These are phyloP conservation scores for Xylaria sp. DNA, from an alignment of 2,329 filamentous ascomycete species.

Conservation along the genomic window DNA sequence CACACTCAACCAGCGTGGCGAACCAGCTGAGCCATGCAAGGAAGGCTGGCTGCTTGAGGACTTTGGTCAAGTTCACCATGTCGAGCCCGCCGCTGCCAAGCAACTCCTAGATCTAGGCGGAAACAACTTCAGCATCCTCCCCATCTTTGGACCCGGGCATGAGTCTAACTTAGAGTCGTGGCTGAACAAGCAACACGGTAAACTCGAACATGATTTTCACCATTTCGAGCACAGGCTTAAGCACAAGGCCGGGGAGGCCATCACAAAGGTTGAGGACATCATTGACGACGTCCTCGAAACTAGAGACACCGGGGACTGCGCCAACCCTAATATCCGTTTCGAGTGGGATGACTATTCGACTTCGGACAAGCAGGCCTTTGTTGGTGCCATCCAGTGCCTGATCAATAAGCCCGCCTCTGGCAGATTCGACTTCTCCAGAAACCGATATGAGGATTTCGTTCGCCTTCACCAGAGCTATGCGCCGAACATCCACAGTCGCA, in stretches of 20 bases:
- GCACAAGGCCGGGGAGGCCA: slow-evolving; percentile 10
- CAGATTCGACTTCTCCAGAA: slow-evolving; percentile 41
- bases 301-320: slow-evolving; percentile 37
- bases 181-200: slow-evolving; percentile 19
- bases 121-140: slow-evolving; percentile 44
- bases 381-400: slow-evolving; percentile 47
- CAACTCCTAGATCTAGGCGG: slow-evolving; percentile 40
- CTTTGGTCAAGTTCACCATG: slow-evolving; percentile 41
- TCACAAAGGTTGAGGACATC: slow-evolving; percentile 9
- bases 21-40: too few species aligned
- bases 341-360: slow-evolving; percentile 49
- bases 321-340: slow-evolving; percentile 46
- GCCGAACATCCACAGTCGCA: slow-evolving; percentile 49
- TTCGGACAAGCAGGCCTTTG: slow-evolving; percentile 46
- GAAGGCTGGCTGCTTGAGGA: slow-evolving; percentile 38
- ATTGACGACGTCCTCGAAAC: slow-evolving; percentile 21
- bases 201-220: background rate
- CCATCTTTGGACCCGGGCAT: slow-evolving; percentile 40
- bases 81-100: slow-evolving; percentile 38
- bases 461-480: slow-evolving; percentile 48
- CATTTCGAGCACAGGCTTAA: background rate
- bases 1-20: slow-evolving; percentile 19
- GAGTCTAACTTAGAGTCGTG: slow-evolving; percentile 27
- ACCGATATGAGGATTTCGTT: slow-evolving; percentile 50
- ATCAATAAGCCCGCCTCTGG: slow-evolving; percentile 44